phyloP scores from a whole-genome alignment of 2,329 filamentous ascomycete genomes.

The Metarhizium rileyi region DNA sequence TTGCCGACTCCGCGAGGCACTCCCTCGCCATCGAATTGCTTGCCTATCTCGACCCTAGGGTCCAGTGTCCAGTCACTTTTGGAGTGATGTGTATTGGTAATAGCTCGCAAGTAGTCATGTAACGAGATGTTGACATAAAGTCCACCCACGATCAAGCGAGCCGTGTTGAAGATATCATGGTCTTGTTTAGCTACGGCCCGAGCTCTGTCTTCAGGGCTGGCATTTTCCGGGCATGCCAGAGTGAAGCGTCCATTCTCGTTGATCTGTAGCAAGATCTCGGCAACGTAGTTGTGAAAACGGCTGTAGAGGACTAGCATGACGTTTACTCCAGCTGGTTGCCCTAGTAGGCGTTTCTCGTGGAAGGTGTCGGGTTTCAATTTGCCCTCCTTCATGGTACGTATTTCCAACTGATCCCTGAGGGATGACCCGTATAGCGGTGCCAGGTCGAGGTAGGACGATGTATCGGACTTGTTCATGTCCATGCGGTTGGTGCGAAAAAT shows the following conservation, averaged over 20 bases:
- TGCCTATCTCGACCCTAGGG: slow-evolving; percentile 48
- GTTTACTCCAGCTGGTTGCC: slow-evolving; percentile 60
- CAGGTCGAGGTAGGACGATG: slow-evolving; percentile 67
- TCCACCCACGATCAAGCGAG: slow-evolving; percentile 41
- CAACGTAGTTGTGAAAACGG: slow-evolving; percentile 61
- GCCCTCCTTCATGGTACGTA: slow-evolving; percentile 56
- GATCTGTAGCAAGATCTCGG: slow-evolving; percentile 51
- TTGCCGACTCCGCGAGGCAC: slow-evolving; percentile 51
- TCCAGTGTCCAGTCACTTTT: slow-evolving; percentile 53
- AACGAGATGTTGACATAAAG: slow-evolving; percentile 48
- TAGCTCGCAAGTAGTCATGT: slow-evolving; percentile 51
- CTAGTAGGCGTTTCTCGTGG: slow-evolving; percentile 52
- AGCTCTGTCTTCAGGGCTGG: slow-evolving; percentile 19
- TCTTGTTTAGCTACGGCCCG: slow-evolving; percentile 32
- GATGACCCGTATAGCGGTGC: slow-evolving; percentile 63
- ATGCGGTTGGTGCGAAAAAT: slow-evolving; percentile 37
- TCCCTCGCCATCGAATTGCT: slow-evolving; percentile 32
- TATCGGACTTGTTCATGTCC: slow-evolving; percentile 54
- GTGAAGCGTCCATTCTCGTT: slow-evolving; percentile 57
- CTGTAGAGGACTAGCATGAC: slow-evolving; percentile 59
- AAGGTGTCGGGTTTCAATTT: slow-evolving; percentile 64
- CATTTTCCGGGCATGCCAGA: slow-evolving; percentile 22
- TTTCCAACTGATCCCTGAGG: slow-evolving; percentile 49
- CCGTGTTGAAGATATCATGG: slow-evolving; percentile 47
- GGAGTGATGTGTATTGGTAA: slow-evolving; percentile 49